Evolutionary conservation across 2,329 filamentous ascomycete genomes (phyloP), one percentile per base, ranked within the genome.

Genomic region (Neonectria magnoliae): DNA sequence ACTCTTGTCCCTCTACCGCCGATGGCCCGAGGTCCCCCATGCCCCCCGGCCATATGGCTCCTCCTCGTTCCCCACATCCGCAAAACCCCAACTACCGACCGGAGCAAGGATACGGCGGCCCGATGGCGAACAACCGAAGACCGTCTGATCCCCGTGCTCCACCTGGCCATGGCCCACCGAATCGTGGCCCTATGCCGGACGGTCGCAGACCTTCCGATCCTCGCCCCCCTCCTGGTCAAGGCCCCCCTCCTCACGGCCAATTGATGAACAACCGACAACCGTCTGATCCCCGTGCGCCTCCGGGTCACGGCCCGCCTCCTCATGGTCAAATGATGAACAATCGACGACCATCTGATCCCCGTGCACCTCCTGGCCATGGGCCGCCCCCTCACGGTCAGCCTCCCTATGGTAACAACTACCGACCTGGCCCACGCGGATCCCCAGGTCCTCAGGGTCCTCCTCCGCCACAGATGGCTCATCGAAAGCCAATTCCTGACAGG

Each of bases 11-110:
- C 33, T 71, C 70, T 13, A 78, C 77, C 4, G 70, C 77, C 3
- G 77, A 79, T 20, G 76, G 76, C 25, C 73, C 69, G 20, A 75
- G 77, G 53, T 73, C 44, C 68, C 77, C 33, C 62, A 76, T 59
- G 76, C 77, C 60, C 66, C 73, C 31, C 61, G 74, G 38, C 16
- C 31, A 51, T 13, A 70, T 71, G 68, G 76, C 73, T 16, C 71
- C 69, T 41, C 70, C 74, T 27, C 75, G 73, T 29, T 73, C 74
- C 18, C 74, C 70, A 20, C 71, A 76, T 33, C 70, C 75, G 10
- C 75, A 76, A 29, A 75, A 76, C 22, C 68, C 67, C n/a, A 72
- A 71, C 27, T 69, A 68, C 14, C 70, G 73, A 18, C 72, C 75
- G 16, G 74, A 76, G 3, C 71, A 74, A 56, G 71, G 70, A 2